Conservation (phyloP, 2,329 filamentous ascomycete species). For the Proliferodiscus dingleyae region DNA sequence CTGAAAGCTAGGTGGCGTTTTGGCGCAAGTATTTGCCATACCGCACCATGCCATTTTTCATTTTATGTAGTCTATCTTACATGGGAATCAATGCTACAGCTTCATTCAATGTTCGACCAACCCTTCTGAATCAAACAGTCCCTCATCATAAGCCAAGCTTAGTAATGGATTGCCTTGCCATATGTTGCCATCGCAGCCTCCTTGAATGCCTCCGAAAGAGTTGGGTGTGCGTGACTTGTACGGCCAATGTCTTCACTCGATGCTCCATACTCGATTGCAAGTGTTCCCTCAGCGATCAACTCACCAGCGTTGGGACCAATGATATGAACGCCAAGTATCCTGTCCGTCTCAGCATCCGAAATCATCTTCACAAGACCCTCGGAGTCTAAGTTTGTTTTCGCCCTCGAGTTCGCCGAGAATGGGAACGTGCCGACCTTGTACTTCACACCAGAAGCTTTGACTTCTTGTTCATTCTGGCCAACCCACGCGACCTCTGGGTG, state of each 20-base stretch:
- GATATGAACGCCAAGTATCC: slow-evolving; percentile 93
- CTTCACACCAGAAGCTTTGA: slow-evolving; percentile 83
- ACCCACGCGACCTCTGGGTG: slow-evolving; percentile 99
- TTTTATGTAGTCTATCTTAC: slow-evolving; percentile 29
- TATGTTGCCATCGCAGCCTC: slow-evolving; percentile 98
- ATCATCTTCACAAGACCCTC: slow-evolving; percentile 98
- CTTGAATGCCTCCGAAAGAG: slow-evolving; percentile 92
- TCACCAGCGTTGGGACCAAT: slow-evolving; percentile 93
- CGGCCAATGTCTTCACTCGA: slow-evolving; percentile 91
- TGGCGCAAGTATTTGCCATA: not conserved
- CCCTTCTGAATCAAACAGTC: slow-evolving; percentile 3
- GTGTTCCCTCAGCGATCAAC: slow-evolving; percentile 97
- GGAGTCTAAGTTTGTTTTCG: slow-evolving; percentile 96
- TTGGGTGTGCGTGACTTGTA: slow-evolving; percentile 92
- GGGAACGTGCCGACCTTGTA: slow-evolving; percentile 95
- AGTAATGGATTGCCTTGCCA: slow-evolving; percentile 94
- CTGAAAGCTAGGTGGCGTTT: too few relatives aligned
- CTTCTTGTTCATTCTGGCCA: slow-evolving; percentile 92
- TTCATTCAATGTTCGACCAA: not conserved
- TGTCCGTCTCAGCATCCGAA: slow-evolving; percentile 91
- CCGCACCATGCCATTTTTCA: too few relatives aligned
- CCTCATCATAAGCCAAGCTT: slow-evolving; percentile 32
- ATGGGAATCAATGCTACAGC: slow-evolving; percentile 17
- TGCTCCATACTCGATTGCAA: slow-evolving; percentile 94
- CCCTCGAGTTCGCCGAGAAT: slow-evolving; percentile 95